Evolutionary conservation across 1,139 yeast genomes (phyloP).

Genomic region (Suhomyces panamericanus): DNA sequence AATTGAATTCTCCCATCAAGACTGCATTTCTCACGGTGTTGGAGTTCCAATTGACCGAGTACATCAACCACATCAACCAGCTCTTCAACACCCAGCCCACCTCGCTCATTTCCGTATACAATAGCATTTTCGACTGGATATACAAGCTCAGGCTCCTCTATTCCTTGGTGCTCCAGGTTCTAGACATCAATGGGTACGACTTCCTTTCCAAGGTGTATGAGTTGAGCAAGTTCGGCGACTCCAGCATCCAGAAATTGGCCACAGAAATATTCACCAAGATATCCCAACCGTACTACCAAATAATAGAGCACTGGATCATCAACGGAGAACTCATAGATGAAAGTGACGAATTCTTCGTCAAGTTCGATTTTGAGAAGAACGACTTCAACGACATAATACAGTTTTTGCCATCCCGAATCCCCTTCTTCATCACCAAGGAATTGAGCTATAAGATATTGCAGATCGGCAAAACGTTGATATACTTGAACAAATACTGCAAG

Average conservation of each 20-base stretch:
- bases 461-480: constrained; percentile 76
- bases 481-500: constrained; percentile 60
- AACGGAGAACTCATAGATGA: constrained; percentile 61
- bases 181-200: constrained; percentile 49
- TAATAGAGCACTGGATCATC: constrained; percentile 66
- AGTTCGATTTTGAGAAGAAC: constrained; percentile 30
- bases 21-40: constrained; percentile 65
- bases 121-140: constrained; percentile 52
- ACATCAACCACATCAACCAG: constrained; percentile 55
- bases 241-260: constrained; percentile 45
- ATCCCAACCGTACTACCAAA: constrained; percentile 61
- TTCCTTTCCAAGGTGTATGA: constrained; percentile 55
- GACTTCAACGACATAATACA: constrained; percentile 40
- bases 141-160: constrained; percentile 57
- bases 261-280: constrained; percentile 47
- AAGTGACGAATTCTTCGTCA: constrained; percentile 71
- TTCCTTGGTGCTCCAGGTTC: constrained; percentile 38
- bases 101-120: constrained; percentile 43
- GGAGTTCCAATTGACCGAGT: constrained; percentile 52
- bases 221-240: constrained; percentile 65
- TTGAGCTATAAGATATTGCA: constrained; percentile 62
- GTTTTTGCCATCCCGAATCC: constrained; percentile 47
- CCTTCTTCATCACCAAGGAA: constrained; percentile 48
- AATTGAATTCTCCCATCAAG: constrained; percentile 52
- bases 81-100: constrained; percentile 40